Evolutionary conservation across 805 yeast species (phyloP), one percentile per base, ranked within the genome.

Genomic region (Ogataea thermomethanolica): DNA sequence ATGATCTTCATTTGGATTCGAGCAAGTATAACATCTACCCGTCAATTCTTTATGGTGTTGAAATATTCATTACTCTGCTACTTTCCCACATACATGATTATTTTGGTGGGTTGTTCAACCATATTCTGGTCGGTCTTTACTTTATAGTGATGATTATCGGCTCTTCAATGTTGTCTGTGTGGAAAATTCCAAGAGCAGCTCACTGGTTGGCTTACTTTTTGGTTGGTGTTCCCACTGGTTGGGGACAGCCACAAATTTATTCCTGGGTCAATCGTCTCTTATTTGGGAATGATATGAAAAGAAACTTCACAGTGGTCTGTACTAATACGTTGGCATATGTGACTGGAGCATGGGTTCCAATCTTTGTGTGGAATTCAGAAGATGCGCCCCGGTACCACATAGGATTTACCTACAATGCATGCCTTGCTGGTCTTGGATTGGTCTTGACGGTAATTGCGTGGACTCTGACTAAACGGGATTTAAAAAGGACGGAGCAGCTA

Each of bases 191-290:
- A 1, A 50, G 42, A 2, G 73, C 73, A 1, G 62, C 69, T 25
- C 78, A 75, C 37, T 76, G 79, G 78, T 57, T 69, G 8, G 55
- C 69, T n/a, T 78, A 73, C 53, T 74, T 66, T 48, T 49, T 75
- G 24, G 53, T 70, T 4, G 76, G 76, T 1, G 56, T 69, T n/a
- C 76, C 80, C 4, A 58, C 71, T 0, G 50, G 70, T 3, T 68
- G 68, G 69, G 80, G 80, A 1, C 81, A 76, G 55, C 80, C 82
- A 1, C 66, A 71, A 49, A 71, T 76, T 9, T 76, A 68, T 43
- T 62, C 78, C 2, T 77, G 81, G 82, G 67, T 76, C 13, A 78
- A 77, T 51, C 61, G 76, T 25, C 52, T 69, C 22, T 51, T 77
- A 13, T 61, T 61, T 24, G 53, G 61, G 8, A 71, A 73, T 46